Conservation (phyloP, 306 rosid genomes). For the Prinsepia uniflora region DNA sequence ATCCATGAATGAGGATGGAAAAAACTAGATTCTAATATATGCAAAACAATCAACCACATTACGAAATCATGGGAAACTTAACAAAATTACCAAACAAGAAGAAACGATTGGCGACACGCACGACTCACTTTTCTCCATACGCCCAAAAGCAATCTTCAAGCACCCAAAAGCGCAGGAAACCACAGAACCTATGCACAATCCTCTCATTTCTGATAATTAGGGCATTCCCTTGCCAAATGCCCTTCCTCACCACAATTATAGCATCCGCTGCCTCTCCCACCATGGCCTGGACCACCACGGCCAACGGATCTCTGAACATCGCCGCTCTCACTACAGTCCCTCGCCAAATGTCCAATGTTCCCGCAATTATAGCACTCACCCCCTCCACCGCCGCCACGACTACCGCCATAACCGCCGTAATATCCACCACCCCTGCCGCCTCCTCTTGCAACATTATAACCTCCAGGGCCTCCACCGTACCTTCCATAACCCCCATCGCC, state of each 20-base stretch:
- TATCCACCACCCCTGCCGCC: conserved; percentile 20
- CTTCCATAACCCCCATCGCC: conserved; percentile 30
- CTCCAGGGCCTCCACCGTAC: conserved; percentile 9
- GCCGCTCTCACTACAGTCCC: conserved; percentile 40
- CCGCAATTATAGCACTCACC: conserved; percentile 63
- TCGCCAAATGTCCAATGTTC: conserved; percentile 57
- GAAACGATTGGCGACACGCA: conserved; percentile 11
- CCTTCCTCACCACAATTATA: conserved; percentile 77
- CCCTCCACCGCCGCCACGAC: conserved; percentile 24
- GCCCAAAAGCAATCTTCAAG: conserved; percentile 21
- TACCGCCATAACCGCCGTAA: conserved; percentile 10
- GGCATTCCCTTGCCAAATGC: conserved; percentile 78
- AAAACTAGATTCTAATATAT: conserved; percentile 3
- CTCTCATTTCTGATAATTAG: conserved; percentile 44
- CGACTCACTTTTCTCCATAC: neutral
- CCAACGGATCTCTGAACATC: conserved; percentile 25
- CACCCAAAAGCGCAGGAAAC: conserved; percentile 17
- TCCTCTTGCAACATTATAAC: neutral
- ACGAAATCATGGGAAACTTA: conserved; percentile 23
- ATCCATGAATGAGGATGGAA: conserved; percentile 1
- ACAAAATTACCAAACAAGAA: conserved; percentile 19
- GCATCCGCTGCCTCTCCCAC: conserved; percentile 38
- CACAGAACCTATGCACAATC: conserved; percentile 7
- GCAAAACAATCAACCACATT: conserved; percentile 17
- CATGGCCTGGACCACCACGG: conserved; percentile 11